Conservation (phyloP, 176 grass and related monocot species). For the Hyparrhenia diplandra region DNA sequence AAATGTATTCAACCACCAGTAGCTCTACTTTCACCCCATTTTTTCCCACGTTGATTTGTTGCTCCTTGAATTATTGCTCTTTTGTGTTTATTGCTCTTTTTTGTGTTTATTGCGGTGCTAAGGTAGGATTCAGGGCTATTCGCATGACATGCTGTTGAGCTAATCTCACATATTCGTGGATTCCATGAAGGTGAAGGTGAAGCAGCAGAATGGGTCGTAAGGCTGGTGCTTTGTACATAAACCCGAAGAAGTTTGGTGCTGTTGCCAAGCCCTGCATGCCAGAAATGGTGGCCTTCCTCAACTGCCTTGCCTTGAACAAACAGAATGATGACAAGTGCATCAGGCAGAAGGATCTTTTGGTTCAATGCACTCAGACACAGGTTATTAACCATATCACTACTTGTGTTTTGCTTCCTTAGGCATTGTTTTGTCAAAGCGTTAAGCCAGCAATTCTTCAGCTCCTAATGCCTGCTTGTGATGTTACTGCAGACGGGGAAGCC, state of each 20-base stretch:
- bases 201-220: constrained; percentile 72
- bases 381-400: constrained; percentile 13
- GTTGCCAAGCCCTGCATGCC: constrained; percentile 62
- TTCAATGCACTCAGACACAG: constrained; percentile 57
- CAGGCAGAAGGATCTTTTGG: constrained; percentile 65
- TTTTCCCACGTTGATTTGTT: neutral
- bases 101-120: neutral
- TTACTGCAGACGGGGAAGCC: constrained; percentile 53
- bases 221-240: constrained; percentile 78
- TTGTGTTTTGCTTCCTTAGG: neutral
- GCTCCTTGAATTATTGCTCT: neutral
- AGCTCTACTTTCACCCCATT: neutral
- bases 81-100: no score
- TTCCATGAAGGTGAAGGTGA: constrained; percentile 2
- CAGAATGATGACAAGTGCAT: constrained; percentile 68
- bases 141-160: neutral
- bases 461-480: constrained; percentile 1
- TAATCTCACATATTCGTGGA: neutral
- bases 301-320: constrained; percentile 86
- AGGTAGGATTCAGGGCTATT: neutral
- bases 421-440: neutral
- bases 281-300: constrained; percentile 84
- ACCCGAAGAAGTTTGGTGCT: constrained; percentile 75
- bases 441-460: neutral
- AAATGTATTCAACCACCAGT: neutral